Evolutionary conservation across 805 yeast species (phyloP).

Genomic region (Grigorovia yakushimaensis): DNA sequence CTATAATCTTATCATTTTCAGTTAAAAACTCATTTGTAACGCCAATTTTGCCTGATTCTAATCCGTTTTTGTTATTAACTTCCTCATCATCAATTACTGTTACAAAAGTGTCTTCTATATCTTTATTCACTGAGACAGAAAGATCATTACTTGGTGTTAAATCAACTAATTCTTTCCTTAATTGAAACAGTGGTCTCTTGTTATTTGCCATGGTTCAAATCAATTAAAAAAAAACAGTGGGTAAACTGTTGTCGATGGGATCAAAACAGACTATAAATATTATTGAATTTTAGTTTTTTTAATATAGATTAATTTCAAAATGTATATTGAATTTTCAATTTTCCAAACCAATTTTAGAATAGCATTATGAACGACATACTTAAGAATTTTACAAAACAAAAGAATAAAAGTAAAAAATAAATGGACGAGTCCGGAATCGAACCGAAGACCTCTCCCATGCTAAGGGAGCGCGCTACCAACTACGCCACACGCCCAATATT

Average conservation of each 20-base stretch:
- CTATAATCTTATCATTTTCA: slow-evolving; percentile 24
- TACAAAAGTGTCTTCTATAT: background rate
- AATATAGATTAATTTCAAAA: background rate
- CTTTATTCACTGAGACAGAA: background rate
- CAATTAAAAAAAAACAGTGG: background rate
- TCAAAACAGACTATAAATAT: background rate
- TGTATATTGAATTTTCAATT: too few relatives aligned
- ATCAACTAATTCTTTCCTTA: slow-evolving; percentile 23
- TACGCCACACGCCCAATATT: slow-evolving; percentile 8
- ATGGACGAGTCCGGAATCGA: slow-evolving; percentile 10
- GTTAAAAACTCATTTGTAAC: slow-evolving; percentile 12
- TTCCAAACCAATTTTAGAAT: too few relatives aligned
- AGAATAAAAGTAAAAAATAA: too few relatives aligned
- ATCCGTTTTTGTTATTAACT: background rate
- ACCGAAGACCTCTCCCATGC: slow-evolving; percentile 13
- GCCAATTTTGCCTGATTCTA: background rate
- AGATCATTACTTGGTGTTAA: background rate
- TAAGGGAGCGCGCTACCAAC: slow-evolving; percentile 13
- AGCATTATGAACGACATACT: too few relatives aligned
- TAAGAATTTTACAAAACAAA: too few relatives aligned
- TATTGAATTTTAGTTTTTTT: too few relatives aligned
- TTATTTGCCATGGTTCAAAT: background rate
- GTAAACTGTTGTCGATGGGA: background rate
- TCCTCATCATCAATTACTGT: slow-evolving; percentile 2
- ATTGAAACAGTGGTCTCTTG: slow-evolving; percentile 16